Evolutionary conservation across 2,329 filamentous ascomycete species (phyloP).

Genomic region (Trichoderma cornu-damae): DNA sequence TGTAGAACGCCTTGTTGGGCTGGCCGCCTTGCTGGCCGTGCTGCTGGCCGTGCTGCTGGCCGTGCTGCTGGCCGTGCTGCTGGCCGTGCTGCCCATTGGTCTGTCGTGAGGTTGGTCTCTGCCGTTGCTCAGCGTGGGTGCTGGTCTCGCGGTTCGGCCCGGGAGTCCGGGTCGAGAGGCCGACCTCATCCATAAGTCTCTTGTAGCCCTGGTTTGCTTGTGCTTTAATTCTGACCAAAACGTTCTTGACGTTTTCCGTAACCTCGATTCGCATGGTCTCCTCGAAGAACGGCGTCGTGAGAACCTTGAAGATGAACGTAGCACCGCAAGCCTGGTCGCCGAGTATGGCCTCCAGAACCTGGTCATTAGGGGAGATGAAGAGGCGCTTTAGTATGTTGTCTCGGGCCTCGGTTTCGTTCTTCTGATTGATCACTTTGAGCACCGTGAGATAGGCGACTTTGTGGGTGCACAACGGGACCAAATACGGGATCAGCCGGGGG

Average conservation of each 20-base stretch:
- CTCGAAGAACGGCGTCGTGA: slow-evolving; percentile 96
- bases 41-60: slow-evolving; percentile 40
- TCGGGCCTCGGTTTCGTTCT: slow-evolving; percentile 85
- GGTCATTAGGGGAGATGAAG: slow-evolving; percentile 85
- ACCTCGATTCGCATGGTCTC: slow-evolving; percentile 84
- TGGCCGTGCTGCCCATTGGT: slow-evolving; percentile 40
- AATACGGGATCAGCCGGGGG: slow-evolving; percentile 82
- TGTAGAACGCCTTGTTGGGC: slow-evolving; percentile 50
- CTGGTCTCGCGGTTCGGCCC: slow-evolving; percentile 41
- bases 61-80: slow-evolving; percentile 37
- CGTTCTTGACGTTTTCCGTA: slow-evolving; percentile 84
- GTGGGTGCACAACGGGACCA: slow-evolving; percentile 95
- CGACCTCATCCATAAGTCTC: slow-evolving; percentile 97
- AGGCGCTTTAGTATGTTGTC: slow-evolving; percentile 85
- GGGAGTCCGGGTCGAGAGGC: slow-evolving; percentile 64
- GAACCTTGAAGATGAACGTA: slow-evolving; percentile 95
- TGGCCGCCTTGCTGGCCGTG: slow-evolving; percentile 38
- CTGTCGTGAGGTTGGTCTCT: slow-evolving; percentile 54
- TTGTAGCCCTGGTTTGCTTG: slow-evolving; percentile 96
- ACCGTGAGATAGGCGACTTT: slow-evolving; percentile 98
- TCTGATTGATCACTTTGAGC: slow-evolving; percentile 96
- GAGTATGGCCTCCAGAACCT: slow-evolving; percentile 82
- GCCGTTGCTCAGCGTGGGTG: slow-evolving; percentile 44
- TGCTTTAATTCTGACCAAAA: slow-evolving; percentile 84
- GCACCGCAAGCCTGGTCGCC: slow-evolving; percentile 88